phyloP scores from a whole-genome alignment of 371 early-diverging fungal species.

The Fennellomyces sp. region DNA sequence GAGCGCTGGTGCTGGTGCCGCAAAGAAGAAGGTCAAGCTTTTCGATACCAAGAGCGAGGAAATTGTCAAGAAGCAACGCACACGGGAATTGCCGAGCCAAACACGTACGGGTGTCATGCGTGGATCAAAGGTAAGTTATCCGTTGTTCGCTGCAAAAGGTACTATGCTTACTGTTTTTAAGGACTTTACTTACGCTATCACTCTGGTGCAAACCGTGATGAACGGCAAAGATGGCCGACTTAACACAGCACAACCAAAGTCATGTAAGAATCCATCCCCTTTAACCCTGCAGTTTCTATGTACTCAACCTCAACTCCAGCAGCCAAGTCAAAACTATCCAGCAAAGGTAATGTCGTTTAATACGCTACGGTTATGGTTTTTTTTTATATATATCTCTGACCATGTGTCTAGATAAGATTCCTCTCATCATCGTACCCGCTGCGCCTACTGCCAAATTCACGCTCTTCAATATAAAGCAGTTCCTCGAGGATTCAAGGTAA shows the following conservation, averaged over 20 bases:
- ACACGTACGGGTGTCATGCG: slow-evolving; percentile 24
- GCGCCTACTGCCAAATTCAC: slow-evolving; percentile 82
- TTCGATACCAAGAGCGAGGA: neutral
- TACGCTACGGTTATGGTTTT: slow-evolving; percentile 8
- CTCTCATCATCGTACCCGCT: slow-evolving; percentile 90
- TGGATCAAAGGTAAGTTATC: slow-evolving; percentile 49
- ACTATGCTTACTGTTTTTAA: too few relatives aligned
- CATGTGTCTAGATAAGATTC: slow-evolving; percentile 56
- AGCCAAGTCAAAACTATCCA: slow-evolving; percentile 9
- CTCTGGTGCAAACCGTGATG: neutral
- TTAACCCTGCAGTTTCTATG: neutral
- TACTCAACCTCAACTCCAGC: neutral
- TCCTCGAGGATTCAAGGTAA: slow-evolving; percentile 75
- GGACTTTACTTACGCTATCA: neutral
- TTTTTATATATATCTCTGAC: too few relatives aligned
- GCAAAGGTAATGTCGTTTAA: slow-evolving; percentile 1
- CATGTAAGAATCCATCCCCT: neutral
- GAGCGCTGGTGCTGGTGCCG: neutral
- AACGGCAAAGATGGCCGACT: neutral
- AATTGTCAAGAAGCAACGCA: neutral
- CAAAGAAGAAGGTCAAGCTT: neutral
- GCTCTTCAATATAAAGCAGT: slow-evolving; percentile 82
- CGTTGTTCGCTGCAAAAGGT: neutral
- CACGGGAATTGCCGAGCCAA: neutral
- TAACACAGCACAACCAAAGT: neutral